Percentiles rank a stretch among this genome's conserved stretches.
These are phyloP conservation scores for Metschnikowia gelsemii DNA, from an alignment of 805 yeast genomes.

Conservation along the genomic window DNA sequence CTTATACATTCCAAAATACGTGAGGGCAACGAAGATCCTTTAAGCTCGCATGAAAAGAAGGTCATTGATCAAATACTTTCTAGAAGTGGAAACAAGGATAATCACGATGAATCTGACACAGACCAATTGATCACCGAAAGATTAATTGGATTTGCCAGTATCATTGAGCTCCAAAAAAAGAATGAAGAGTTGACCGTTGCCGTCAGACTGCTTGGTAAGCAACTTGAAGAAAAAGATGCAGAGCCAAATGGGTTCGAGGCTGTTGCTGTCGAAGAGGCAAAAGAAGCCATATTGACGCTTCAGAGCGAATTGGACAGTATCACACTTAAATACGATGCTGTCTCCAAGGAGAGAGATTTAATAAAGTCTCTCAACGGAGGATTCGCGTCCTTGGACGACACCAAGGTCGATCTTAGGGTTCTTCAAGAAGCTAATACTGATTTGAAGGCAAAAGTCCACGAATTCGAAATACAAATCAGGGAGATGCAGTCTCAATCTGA, in stretches of 20 bases:
- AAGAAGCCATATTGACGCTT: slow-evolving; percentile 62
- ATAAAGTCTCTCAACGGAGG: slow-evolving; percentile 35
- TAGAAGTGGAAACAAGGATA: slow-evolving; percentile 31
- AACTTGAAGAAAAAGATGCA: slow-evolving; percentile 64
- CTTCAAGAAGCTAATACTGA: slow-evolving; percentile 30
- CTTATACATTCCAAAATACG: slow-evolving; percentile 64
- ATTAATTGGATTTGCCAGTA: slow-evolving; percentile 64
- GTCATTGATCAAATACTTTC: slow-evolving; percentile 57
- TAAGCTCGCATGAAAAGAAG: slow-evolving; percentile 63
- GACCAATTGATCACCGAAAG: slow-evolving; percentile 70
- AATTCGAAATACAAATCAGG: slow-evolving; percentile 38
- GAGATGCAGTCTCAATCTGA: slow-evolving; percentile 39
- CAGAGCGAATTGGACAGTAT: slow-evolving; percentile 56
- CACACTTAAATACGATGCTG: slow-evolving; percentile 51
- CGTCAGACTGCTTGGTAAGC: slow-evolving; percentile 68
- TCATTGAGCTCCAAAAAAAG: slow-evolving; percentile 67
- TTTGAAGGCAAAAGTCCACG: slow-evolving; percentile 33
- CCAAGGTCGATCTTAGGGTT: slow-evolving; percentile 23
- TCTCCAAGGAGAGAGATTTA: slow-evolving; percentile 68
- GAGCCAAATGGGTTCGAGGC: slow-evolving; percentile 43
- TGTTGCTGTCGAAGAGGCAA: slow-evolving; percentile 59
- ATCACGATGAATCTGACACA: slow-evolving; percentile 56
- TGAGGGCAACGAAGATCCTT: slow-evolving; percentile 55
- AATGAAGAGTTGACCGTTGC: slow-evolving; percentile 71
- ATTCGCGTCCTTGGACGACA: slow-evolving; percentile 6